Base-by-base conservation (phyloP, 2,329 filamentous ascomycete genomes). In the Scedosporium boydii region DNA sequence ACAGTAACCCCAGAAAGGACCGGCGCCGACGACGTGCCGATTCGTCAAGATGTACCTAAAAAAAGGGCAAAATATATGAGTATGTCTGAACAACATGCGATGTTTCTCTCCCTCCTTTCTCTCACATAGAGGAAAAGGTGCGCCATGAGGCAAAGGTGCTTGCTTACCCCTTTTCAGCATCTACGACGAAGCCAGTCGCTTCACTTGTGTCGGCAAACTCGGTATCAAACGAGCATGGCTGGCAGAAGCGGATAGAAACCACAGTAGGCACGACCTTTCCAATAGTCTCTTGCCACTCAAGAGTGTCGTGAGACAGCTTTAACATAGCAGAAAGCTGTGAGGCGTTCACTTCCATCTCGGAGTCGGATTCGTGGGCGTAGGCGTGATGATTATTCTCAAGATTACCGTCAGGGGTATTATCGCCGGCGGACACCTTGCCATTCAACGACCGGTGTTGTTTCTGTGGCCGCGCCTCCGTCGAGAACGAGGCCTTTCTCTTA, bases 201-300 rank as follows among this genome's bases (percentile, higher is more conserved):
- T 99, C 95, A 70, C 92, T 97, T 18, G 91, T 91, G 74, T 96
- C 83, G 6, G 95, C 95, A 29, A 91, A 80, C 69, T 99, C 95
- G n/a, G 95, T 98, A 74, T 99, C 95, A 74, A 99, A 99, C 26
- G 93, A 93, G 74, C 91, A 96, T 0, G 95, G 97, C 80, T 97
- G 92, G 74, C 93, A 98, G 78, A 99, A 99, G 68, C 96, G 90
- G 70, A 99, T 98, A n/a, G 93, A 96, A 59, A 99, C 95, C 18
- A 98, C 95, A 68, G 93, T 96, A 72, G 89, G 87, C 61, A 99
- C 93, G 3, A 99, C 95, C 65, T 87, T 88, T 75, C 97, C 93
- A 64, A 98, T 96, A 0, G 93, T 97, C 59, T 87, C 89, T 76
- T 98, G 93, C 95, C 95, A 99, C 77, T 96, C 93, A 65, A 53